These are phyloP conservation scores for Xylaria sp. DNA, from an alignment of 2,329 filamentous ascomycete genomes.

Conservation along the genomic window DNA sequence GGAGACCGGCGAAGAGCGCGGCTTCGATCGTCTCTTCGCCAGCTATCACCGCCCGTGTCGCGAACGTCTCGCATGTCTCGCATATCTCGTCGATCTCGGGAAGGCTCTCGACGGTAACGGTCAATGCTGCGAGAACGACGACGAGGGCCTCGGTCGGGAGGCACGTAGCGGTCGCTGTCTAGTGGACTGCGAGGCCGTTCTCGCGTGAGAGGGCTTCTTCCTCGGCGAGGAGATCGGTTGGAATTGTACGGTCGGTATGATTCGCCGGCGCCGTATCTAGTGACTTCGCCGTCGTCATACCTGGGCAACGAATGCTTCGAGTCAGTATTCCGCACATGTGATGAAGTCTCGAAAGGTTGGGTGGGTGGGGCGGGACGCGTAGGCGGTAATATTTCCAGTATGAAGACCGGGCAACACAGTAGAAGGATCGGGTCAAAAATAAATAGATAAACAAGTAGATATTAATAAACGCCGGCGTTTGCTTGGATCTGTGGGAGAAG, in stretches of 20 bases:
- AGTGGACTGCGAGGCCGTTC: slow-evolving; percentile 36
- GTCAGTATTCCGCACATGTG: not conserved
- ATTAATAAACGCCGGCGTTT: no score
- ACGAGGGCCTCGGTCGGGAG: slow-evolving; percentile 35
- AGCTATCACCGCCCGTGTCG: slow-evolving; percentile 30
- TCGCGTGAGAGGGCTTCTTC: slow-evolving; percentile 28
- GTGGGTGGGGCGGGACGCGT: not conserved
- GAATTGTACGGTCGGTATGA: slow-evolving; percentile 55
- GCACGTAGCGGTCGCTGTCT: slow-evolving; percentile 40
- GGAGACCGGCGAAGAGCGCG: slow-evolving; percentile 36
- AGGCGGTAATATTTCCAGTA: not conserved
- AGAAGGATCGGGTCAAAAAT: no score
- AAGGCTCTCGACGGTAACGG: slow-evolving; percentile 37
- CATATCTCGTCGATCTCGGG: slow-evolving; percentile 29
- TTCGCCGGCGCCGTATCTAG: slow-evolving; percentile 57
- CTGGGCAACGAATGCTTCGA: slow-evolving; percentile 29
- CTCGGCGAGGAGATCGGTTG: slow-evolving; percentile 42
- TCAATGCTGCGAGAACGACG: slow-evolving; percentile 40
- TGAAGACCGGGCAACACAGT: no score
- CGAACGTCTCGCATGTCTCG: slow-evolving; percentile 17
- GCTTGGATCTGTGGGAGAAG: not conserved
- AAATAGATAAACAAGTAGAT: no score
- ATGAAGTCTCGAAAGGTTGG: not conserved
- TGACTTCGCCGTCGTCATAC: slow-evolving; percentile 58
- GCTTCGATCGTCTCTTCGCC: slow-evolving; percentile 38